Evolutionary conservation across 2,329 filamentous ascomycete species (phyloP).

Genomic region (Colletotrichum karsti): DNA sequence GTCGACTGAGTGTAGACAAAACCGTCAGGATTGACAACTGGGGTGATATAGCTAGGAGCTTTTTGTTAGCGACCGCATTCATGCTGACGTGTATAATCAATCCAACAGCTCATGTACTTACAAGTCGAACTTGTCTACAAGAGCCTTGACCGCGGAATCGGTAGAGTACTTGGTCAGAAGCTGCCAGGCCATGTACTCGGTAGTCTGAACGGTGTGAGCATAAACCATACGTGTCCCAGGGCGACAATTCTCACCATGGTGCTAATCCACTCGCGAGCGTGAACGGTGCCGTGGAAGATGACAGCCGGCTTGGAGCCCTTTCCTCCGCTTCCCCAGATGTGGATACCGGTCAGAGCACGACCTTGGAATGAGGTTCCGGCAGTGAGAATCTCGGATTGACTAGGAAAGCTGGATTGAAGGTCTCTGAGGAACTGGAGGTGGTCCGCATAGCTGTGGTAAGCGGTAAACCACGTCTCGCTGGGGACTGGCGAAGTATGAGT

Average conservation of each 20-base stretch:
- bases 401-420: conserved; percentile 49
- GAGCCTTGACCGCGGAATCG: conserved; percentile 43
- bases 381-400: conserved; percentile 56
- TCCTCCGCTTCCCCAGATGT: conserved; percentile 58
- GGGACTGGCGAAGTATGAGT: background rate
- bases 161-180: conserved; percentile 50
- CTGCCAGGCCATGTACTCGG: conserved; percentile 56
- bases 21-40: conserved; percentile 58
- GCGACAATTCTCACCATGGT: conserved; percentile 56
- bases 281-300: conserved; percentile 60
- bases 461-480: conserved; percentile 55
- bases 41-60: conserved; percentile 54
- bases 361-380: conserved; percentile 57
- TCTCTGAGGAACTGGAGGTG: conserved; percentile 57
- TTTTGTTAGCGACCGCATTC: accelerated
- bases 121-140: conserved; percentile 65
- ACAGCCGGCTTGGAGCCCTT: conserved; percentile 59
- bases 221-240: accelerated
- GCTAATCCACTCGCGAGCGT: conserved; percentile 64
- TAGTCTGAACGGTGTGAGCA: conserved; percentile 40
- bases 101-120: too few species aligned
- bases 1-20: conserved; percentile 55
- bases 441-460: conserved; percentile 60
- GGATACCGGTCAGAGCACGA: conserved; percentile 68
- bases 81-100: too few species aligned